Conservation (phyloP, 768 basidiomycete species). For the Solioccasus polychromus region DNA sequence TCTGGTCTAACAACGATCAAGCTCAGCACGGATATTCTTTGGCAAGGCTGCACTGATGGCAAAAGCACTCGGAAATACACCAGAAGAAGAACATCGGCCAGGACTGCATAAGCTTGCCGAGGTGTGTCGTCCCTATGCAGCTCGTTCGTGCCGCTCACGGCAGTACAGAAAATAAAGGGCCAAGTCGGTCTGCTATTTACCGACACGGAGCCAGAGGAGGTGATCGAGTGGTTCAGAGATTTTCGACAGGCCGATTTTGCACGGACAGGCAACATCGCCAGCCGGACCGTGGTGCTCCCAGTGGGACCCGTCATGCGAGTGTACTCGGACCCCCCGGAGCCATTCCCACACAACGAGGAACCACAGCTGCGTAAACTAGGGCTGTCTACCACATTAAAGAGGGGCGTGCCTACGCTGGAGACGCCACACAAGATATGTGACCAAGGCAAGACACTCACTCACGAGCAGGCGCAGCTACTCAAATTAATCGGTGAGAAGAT, state of each 20-base stretch:
- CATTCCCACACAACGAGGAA: constrained; percentile 97
- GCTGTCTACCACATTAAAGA: constrained; percentile 76
- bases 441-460: constrained; percentile 72
- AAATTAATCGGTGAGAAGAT: constrained; percentile 89
- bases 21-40: constrained; percentile 86
- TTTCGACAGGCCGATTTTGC: constrained; percentile 91
- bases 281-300: constrained; percentile 71
- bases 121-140: constrained; percentile 44
- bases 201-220: constrained; percentile 84
- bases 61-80: constrained; percentile 86
- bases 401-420: constrained; percentile 83
- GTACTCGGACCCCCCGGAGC: constrained; percentile 77
- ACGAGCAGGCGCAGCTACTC: constrained; percentile 89
- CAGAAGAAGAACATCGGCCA: constrained; percentile 79
- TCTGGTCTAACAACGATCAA: constrained; percentile 8
- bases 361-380: constrained; percentile 94
- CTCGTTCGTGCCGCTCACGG: constrained; percentile 6
- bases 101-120: constrained; percentile 79
- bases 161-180: constrained; percentile 82
- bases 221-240: constrained; percentile 90
- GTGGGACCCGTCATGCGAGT: constrained; percentile 82
- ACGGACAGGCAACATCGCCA: constrained; percentile 79
- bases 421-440: constrained; percentile 82
- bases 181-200: constrained; percentile 94
- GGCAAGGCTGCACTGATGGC: constrained; percentile 89